Evolutionary conservation across 2,329 filamentous ascomycete species (phyloP), one percentile per base, ranked within the genome.

Genomic region (Xylaria multiplex): DNA sequence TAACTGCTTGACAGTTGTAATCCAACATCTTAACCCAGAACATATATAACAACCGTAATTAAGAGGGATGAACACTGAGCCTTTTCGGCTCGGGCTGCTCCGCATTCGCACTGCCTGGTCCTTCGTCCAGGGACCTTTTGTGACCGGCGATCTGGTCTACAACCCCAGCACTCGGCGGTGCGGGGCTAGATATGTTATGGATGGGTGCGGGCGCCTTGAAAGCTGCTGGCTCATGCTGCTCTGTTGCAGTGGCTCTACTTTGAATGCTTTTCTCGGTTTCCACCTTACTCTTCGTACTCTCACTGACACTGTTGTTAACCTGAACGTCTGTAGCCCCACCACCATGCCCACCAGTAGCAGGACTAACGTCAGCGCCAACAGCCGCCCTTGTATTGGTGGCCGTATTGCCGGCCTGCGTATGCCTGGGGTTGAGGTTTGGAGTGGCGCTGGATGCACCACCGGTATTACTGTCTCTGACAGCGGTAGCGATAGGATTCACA

Each of bases 41-140:
- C n/a, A 43, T 42, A 42, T 43, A 58, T 46, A 54, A 13, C 13
- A 42, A 43, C 19, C 27, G n/a, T 19, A 27, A 57, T 55, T 64
- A 70, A 22, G 52, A 52, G 7, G 70, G 50, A 24, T 71, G 70
- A 27, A 75, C 59, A 5, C 70, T 69, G 5, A 69, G 60, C 62
- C 72, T 72, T 68, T 76, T 76, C 1, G 72, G 53, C 62, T 76
- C 74, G 13, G 72, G 75, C 55, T 76, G 72, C 50, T 76, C 73
- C 11, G 68, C 62, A 53, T 62, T 70, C 13, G 59, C 50, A 52
- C 59, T 67, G 24, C 72, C 73, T 32, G 73, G 73, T 37, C 63
- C 62, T 52, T 69, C 70, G 27, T 75, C 72, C 16, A 71, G 53
- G 5, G 67, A 49, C 62, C 70, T 68, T 45, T 74, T 75, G 30